phyloP scores from a whole-genome alignment of 306 rosid genomes.

The Mucuna pruriens region DNA sequence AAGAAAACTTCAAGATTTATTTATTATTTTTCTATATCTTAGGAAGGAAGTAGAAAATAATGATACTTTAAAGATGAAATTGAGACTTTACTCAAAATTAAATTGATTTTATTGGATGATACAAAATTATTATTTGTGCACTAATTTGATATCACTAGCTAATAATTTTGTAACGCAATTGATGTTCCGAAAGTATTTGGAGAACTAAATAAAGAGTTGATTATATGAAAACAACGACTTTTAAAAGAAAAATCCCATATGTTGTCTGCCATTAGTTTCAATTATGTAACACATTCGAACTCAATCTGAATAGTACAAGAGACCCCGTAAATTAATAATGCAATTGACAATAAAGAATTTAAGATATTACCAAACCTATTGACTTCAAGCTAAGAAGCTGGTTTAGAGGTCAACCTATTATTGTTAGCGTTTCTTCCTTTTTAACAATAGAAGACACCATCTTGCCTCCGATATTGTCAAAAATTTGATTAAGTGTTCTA shows the following conservation, averaged over 20 bases:
- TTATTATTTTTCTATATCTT: no score
- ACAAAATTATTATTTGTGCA: not conserved
- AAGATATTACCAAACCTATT: constrained; percentile 20
- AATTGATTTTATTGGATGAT: not conserved
- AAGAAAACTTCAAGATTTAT: no score
- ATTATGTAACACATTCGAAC: not conserved
- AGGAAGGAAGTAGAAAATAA: no score
- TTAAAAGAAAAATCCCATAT: not conserved
- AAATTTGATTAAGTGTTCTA: not conserved
- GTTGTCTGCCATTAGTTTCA: constrained; percentile 7
- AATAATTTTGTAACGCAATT: not conserved
- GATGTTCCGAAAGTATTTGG: not conserved
- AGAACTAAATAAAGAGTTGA: not conserved
- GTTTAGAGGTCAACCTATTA: not conserved
- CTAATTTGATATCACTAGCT: not conserved
- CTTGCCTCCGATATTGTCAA: not conserved
- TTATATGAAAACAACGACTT: not conserved
- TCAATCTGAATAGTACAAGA: not conserved
- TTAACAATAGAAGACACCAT: not conserved
- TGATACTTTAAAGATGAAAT: no score
- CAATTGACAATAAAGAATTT: constrained; percentile 28
- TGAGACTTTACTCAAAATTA: no score
- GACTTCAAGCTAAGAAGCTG: constrained; percentile 36
- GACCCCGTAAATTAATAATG: constrained; percentile 26
- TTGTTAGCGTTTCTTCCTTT: not conserved